Percentiles rank a stretch among this genome's conserved stretches.
Conservation (phyloP, 208 protist genomes). For the Acanthamoeba rhysodes region DNA sequence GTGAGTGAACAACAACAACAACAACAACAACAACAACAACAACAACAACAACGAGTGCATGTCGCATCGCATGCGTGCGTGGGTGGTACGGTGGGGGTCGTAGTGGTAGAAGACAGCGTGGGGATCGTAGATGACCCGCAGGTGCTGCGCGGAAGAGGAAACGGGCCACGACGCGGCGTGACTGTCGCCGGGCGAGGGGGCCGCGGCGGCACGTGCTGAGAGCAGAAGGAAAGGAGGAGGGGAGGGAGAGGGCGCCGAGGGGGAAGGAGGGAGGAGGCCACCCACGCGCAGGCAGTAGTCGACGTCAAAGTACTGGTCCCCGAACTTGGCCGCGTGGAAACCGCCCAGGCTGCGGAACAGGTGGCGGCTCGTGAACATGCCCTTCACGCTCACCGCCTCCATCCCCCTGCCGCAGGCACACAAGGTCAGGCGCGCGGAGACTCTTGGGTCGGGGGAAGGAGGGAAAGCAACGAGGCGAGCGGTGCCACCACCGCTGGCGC, state of each 20-base stretch:
- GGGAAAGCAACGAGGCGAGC: background rate
- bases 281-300: conserved; percentile 38
- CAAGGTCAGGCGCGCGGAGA: no score
- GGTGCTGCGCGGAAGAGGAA: background rate
- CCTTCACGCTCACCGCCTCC: background rate
- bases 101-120: conserved; percentile 43
- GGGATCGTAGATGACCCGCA: conserved; percentile 20
- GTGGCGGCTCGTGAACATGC: conserved; percentile 2
- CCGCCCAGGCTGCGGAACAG: background rate
- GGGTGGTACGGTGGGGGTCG: background rate
- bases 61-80: background rate
- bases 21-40: no score
- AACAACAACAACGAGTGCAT: background rate
- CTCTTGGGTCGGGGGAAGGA: no score
- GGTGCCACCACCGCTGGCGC: no score
- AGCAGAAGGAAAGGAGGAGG: background rate
- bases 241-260: background rate
- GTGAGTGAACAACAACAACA: no score
- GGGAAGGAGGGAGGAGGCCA: background rate
- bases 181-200: no score
- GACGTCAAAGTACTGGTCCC: conserved; percentile 4
- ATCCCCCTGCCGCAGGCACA: background rate
- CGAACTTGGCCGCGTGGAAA: background rate
- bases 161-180: background rate
- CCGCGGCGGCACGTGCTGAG: background rate